Base-by-base conservation (phyloP, 768 basidiomycete species). In the Hydnomerulius pinastri region DNA sequence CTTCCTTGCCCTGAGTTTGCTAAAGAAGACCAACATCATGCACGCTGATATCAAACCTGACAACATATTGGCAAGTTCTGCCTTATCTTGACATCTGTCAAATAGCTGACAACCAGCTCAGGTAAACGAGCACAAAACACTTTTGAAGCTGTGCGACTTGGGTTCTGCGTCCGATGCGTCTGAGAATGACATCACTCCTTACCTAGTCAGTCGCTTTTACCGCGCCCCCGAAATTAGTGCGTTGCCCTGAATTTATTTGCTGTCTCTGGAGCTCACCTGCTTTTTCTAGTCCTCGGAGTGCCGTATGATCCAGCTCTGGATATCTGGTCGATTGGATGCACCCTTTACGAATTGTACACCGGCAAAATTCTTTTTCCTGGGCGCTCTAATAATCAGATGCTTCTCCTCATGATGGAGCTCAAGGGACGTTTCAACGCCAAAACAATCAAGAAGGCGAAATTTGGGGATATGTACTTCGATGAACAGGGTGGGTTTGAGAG, bases 1-100 rank as follows among this genome's bases (percentile, higher is more conserved):
- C 45, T 95, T 98, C 71, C 78, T 98, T 45, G 81, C 92, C 15
- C 69, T 98, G 55, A 82, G 88, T 57, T 74, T 95, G 47, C 74
- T 98, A 64, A 82, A 84, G 57, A 98, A 98, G 72, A 80, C 85
- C 51, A 92, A 90, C 57, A 84, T 98, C 51, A 97, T 98, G 83
- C 97, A 99, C 62, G 97, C 97, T 6, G 97, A 99, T 65, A 91
- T 99, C 67, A 98, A 98, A 70, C 97, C 97, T 17, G 97, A 98
- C 67, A 98, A 98, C 66, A 96, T 99, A 36, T 69, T 98, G 62
- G 95, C 94, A 55, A 27, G 86, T 78, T 29, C 40, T 15, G n/a
- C 50, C 25, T 9, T 46, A 18, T 2, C 30, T 51, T 57, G 39
- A 32, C 48, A 36, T 32, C 43, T 61, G 51, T 53, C 57, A 47